Evolutionary conservation across 345 rosid species (phyloP).

Genomic region (Carallia brachiata): DNA sequence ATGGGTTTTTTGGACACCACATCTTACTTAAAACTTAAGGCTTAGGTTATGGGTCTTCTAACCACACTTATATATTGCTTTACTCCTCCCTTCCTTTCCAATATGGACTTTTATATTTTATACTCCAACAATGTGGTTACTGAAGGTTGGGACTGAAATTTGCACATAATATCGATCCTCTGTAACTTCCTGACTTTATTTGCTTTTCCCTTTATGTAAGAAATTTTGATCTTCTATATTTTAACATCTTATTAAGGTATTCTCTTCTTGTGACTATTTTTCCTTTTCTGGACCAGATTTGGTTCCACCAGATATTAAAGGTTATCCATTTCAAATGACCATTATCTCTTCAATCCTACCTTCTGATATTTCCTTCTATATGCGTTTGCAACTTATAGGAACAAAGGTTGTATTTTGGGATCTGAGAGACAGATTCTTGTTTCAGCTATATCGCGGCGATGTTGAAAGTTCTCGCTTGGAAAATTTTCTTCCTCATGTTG

Average conservation of each 20-base stretch:
- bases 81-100: too few relatives aligned
- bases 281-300: background rate
- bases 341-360: too few relatives aligned
- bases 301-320: too few relatives aligned
- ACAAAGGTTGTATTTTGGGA: constrained; percentile 86
- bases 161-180: background rate
- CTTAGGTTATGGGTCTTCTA: too few relatives aligned
- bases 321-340: too few relatives aligned
- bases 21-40: too few relatives aligned
- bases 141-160: background rate
- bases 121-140: background rate
- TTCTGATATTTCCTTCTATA: background rate
- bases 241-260: background rate
- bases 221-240: background rate
- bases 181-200: background rate
- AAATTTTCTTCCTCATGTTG: constrained; percentile 63
- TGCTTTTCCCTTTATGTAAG: background rate
- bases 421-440: constrained; percentile 70
- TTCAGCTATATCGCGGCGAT: constrained; percentile 59
- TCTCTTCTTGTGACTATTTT: background rate
- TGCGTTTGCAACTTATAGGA: constrained; percentile 46
- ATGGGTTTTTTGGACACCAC: too few relatives aligned
- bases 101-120: too few relatives aligned
- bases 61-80: too few relatives aligned
- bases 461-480: constrained; percentile 86